Base-by-base conservation (phyloP, 2,329 filamentous ascomycete genomes). In the Massarina eburnea region DNA sequence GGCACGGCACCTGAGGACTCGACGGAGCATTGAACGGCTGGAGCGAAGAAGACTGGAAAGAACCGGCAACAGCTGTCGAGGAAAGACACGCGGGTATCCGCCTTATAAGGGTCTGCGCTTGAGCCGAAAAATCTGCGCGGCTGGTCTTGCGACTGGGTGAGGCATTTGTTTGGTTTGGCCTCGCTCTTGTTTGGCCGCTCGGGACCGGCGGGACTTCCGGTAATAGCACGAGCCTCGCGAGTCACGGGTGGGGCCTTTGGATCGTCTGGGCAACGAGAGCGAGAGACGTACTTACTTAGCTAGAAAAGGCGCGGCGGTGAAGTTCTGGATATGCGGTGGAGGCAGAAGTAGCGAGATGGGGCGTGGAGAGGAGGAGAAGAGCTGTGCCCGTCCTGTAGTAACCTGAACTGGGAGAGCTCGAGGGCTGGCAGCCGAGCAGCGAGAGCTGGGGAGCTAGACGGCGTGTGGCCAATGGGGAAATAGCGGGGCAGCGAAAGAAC, bases 111-210 rank as follows among this genome's bases (percentile, higher is more conserved):
- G 39, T 49, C 48, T 53, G 51, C 52, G 37, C 35, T n/a, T 38
- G 57, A 34, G 54, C 62, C 56, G 60, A 67, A 68, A 67, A 63
- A 60, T 63, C 61, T 65, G 59, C 60, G 27, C 12, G 12, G 24
- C 12, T 7, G 27, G 55, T n/a, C n/a, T n/a, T n/a, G n/a, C n/a
- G n/a, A n/a, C 39, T 49, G 40, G 52, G 37, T 68, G 64, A 66
- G 65, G 66, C 56, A 67, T 68, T 66, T 62, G 62, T 61, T 61
- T 64, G 55, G 59, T 26, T 26, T 26, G 24, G 24, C 24, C 27
- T 47, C 37, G 37, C 8, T 18, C 48, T 49, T 48, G 51, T 47
- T 51, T 59, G 47, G 58, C 51, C 50, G 57, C 55, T 45, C 55
- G 61, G 63, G 55, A 57, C 58, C 55, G 56, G 55, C 57, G 61